Conservation (phyloP, 345 rosid genomes). For the Odontarrhena argentea region DNA sequence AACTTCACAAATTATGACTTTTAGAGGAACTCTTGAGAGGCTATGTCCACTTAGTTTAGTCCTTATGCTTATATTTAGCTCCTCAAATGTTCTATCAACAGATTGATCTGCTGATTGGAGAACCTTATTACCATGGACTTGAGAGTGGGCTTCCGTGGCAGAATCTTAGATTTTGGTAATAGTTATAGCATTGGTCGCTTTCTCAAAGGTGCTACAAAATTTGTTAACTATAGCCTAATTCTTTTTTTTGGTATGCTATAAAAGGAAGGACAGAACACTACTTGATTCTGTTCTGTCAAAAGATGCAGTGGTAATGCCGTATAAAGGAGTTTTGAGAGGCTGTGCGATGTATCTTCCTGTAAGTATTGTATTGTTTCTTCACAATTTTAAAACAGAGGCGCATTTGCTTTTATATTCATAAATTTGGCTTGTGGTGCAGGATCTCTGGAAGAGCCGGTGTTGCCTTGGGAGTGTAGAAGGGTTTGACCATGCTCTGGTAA, state of each 20-base stretch:
- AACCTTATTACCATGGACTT: conserved; percentile 77
- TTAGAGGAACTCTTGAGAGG: conserved; percentile 17
- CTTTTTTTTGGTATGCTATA: conserved; percentile 17
- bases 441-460: conserved; percentile 79
- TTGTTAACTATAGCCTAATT: conserved; percentile 21
- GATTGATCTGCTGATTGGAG: conserved; percentile 86
- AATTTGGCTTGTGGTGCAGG: conserved; percentile 46
- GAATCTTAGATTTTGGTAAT: conserved; percentile 89
- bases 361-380: conserved; percentile 41
- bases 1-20: conserved; percentile 1
- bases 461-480: conserved; percentile 78
- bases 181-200: conserved; percentile 25
- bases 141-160: conserved; percentile 92
- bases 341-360: conserved; percentile 91
- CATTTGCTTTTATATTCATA: conserved; percentile 12
- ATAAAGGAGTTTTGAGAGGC: conserved; percentile 75
- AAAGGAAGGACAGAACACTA: conserved; percentile 79
- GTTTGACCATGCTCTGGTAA: conserved; percentile 78
- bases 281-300: conserved; percentile 66
- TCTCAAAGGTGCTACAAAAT: conserved; percentile 6
- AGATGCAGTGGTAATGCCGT: conserved; percentile 68
- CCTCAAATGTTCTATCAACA: conserved; percentile 35
- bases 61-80: background rate
- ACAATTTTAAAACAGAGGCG: conserved; percentile 10
- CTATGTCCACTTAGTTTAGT: background rate